phyloP scores from a whole-genome alignment of 192 early-diverging fungal species.

The Entomortierella chlamydospora region DNA sequence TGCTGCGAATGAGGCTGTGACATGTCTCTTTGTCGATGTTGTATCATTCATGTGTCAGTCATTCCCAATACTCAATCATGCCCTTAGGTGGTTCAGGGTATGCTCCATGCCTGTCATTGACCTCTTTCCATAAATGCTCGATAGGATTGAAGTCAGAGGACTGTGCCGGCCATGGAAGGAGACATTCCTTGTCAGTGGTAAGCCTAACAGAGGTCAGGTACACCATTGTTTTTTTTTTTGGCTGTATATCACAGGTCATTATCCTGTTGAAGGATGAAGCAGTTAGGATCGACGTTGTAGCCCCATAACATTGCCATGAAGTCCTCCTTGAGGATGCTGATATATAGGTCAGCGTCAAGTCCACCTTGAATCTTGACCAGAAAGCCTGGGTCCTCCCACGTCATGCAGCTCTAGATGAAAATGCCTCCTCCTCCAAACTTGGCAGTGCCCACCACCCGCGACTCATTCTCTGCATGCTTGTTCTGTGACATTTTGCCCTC shows the following conservation, averaged over 20 bases:
- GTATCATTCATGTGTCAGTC: neutral
- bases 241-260: neutral
- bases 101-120: neutral
- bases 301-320: neutral
- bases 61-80: neutral
- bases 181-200: neutral
- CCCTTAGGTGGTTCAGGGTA: neutral
- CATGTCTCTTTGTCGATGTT: neutral
- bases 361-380: neutral
- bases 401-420: too few species aligned
- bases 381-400: neutral
- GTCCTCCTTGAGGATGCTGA: neutral
- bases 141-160: slow-evolving; percentile 1
- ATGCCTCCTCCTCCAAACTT: too few species aligned
- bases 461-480: too few species aligned
- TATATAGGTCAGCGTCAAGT: neutral
- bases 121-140: neutral
- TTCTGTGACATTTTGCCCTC: too few species aligned
- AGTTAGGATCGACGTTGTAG: neutral
- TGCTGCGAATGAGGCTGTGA: neutral
- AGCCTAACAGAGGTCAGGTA: neutral
- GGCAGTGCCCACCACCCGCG: too few species aligned
- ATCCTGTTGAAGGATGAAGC: neutral
- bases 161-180: neutral
- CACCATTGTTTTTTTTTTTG: neutral